These are phyloP conservation scores for Kickxella alabastrina DNA, from an alignment of 192 early-diverging fungal genomes.

Conservation along the genomic window DNA sequence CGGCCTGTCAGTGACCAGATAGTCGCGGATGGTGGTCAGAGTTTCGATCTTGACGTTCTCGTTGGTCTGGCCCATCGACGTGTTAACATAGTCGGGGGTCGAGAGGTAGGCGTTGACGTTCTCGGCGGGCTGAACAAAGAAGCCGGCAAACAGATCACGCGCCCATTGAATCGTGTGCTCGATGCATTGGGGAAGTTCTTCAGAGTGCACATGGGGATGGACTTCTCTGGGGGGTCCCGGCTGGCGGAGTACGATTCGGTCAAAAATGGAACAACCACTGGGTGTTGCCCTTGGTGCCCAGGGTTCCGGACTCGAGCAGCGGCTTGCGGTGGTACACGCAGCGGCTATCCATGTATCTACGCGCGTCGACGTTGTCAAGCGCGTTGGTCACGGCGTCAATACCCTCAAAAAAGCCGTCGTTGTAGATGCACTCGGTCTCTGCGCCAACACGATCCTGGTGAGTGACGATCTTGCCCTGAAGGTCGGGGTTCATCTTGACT, in stretches of 20 bases:
- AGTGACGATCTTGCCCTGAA: conserved; percentile 60
- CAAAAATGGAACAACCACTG: conserved; percentile 91
- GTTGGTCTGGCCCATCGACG: conserved; percentile 66
- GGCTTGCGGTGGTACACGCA: conserved; percentile 97
- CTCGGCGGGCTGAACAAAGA: conserved; percentile 88
- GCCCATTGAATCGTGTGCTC: conserved; percentile 94
- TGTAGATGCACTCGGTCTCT: conserved; percentile 91
- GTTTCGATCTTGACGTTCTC: conserved; percentile 70
- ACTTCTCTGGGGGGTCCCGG: conserved; percentile 96
- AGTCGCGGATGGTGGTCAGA: conserved; percentile 70
- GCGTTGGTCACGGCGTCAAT: conserved; percentile 96
- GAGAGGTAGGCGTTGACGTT: conserved; percentile 93
- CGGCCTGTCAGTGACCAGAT: conserved; percentile 75
- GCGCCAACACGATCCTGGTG: conserved; percentile 93
- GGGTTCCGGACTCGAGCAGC: conserved; percentile 93
- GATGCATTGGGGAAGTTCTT: conserved; percentile 88
- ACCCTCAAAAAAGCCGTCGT: conserved; percentile 84
- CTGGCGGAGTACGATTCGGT: conserved; percentile 99
- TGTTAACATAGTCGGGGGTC: conserved; percentile 78
- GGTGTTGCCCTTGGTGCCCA: conserved; percentile 99
- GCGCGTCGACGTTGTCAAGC: conserved; percentile 96
- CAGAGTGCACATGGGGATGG: conserved; percentile 84
- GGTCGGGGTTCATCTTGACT: conserved; percentile 86
- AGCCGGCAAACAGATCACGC: conserved; percentile 92
- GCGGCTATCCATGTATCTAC: conserved; percentile 94